Evolutionary conservation across 257 asterid genomes (phyloP).

Genomic region (Eucommia ulmoides): DNA sequence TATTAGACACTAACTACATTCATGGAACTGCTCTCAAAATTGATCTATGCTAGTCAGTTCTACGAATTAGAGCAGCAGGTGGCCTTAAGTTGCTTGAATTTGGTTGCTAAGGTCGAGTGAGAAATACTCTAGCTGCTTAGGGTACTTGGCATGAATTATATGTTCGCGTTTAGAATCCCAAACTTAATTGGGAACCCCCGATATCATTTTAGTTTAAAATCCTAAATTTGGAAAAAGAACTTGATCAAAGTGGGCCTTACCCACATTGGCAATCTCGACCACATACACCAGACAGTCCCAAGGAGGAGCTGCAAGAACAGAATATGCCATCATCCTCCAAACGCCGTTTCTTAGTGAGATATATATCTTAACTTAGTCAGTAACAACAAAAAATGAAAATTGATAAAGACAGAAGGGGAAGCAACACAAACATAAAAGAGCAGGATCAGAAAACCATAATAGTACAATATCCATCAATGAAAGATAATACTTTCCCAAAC

Average conservation of each 20-base stretch:
- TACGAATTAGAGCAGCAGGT: no score
- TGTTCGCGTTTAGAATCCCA: no score
- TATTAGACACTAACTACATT: no score
- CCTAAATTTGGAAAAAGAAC: slow-evolving; percentile 5
- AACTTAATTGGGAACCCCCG: no score
- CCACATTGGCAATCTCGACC: slow-evolving; percentile 83
- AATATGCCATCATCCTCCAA: slow-evolving; percentile 78
- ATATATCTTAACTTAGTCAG: slow-evolving; percentile 57
- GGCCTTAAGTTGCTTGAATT: no score
- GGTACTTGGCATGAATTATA: no score
- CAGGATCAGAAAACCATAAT: background rate
- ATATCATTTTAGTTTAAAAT: no score
- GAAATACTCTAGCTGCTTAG: no score
- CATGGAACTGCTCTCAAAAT: no score
- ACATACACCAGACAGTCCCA: slow-evolving; percentile 68
- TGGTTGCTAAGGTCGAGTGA: no score
- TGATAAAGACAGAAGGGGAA: slow-evolving; percentile 3
- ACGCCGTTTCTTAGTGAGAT: slow-evolving; percentile 76
- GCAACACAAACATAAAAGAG: slow-evolving; percentile 2
- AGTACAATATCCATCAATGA: background rate
- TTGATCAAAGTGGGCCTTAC: slow-evolving; percentile 29
- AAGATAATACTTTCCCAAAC: background rate
- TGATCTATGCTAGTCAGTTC: no score
- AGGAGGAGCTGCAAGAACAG: slow-evolving; percentile 66
- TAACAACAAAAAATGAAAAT: slow-evolving; percentile 2